Evolutionary conservation across 1,139 yeast genomes (phyloP).

Genomic region (Candida sanyaensis): DNA sequence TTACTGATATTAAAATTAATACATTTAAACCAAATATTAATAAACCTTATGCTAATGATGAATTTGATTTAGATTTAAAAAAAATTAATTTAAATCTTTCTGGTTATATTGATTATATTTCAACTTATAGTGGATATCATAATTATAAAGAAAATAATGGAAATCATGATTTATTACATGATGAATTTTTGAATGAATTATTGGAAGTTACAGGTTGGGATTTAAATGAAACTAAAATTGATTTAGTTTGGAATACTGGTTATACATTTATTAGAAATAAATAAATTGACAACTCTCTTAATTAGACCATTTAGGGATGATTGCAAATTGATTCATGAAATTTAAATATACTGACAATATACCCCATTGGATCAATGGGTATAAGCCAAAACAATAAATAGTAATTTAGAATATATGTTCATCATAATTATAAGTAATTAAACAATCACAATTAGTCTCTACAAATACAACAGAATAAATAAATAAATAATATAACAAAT

Average conservation of each 20-base stretch:
- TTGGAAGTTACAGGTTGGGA: slow-evolving; percentile 34
- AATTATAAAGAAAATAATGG: slow-evolving; percentile 31
- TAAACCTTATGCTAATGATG: slow-evolving; percentile 17
- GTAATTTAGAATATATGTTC: too few species aligned
- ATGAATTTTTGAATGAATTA: slow-evolving; percentile 23
- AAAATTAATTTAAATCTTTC: slow-evolving; percentile 22
- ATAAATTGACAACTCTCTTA: slow-evolving; percentile 3
- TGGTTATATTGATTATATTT: slow-evolving; percentile 31
- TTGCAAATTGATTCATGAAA: too few species aligned
- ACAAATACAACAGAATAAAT: too few species aligned
- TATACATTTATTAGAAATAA: slow-evolving; percentile 35
- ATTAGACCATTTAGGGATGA: too few species aligned
- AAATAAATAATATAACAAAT: too few species aligned
- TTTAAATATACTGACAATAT: too few species aligned
- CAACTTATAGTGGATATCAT: slow-evolving; percentile 43
- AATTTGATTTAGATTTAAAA: slow-evolving; percentile 26
- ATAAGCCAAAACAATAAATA: too few species aligned
- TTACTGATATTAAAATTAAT: slow-evolving; percentile 27
- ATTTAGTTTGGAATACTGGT: slow-evolving; percentile 43
- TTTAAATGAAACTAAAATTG: slow-evolving; percentile 28
- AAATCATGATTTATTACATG: slow-evolving; percentile 23
- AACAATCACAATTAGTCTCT: too few species aligned
- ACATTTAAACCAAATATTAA: slow-evolving; percentile 25
- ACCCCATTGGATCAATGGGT: too few species aligned
- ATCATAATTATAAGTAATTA: too few species aligned